Base-by-base conservation (phyloP, 371 early-diverging fungal species). In the Funneliformis caledonium region DNA sequence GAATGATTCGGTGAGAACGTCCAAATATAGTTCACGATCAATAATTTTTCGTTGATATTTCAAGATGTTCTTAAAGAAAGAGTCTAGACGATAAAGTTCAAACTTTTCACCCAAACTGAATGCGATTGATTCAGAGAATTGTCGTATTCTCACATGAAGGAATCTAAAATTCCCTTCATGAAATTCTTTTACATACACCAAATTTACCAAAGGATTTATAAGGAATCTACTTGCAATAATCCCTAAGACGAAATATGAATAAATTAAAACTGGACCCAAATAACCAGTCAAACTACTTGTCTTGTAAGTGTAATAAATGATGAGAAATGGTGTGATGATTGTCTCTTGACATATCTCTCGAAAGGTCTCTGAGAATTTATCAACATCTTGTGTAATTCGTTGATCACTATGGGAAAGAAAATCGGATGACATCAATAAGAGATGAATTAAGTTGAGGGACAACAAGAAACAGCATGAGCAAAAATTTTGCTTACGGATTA, bases 371-470 rank as follows among this genome's bases (percentile, higher is more conserved):
- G 95, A 80, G 62, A 97, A 90, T 78, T 93, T 92, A 81, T 95
- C 96, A 14, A 95, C 89, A 84, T 97, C 98, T 82, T 96, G 96
- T 6, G 97, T 89, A 62, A 97, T 95, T 9, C 97, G 92, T 84
- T 96, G 96, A 83, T 97, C 97, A 5, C 93, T 93, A 65, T 47
- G 47, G 72, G 68, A 59, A 45, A 47, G 14, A 31, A 68, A 48
- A 22, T 42, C 16, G 72, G 33, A 43, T 45, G 19, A 45, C 31
- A 65, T 48, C 12, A 11, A 42, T 8, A 43, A 42, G 43, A 8
- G 6, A 42, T 43, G 37, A 22, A 33, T 37, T 31, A 59, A 12
- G 11, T 22, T 10, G n/a, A 62, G 64, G 33, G 19, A 16, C 11
- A 56, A 75, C 60, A 33, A 42, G 26, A 59, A 60, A 22, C 22